Conservation (phyloP, 2,329 filamentous ascomycete genomes). For the Escovopsis sp. region DNA sequence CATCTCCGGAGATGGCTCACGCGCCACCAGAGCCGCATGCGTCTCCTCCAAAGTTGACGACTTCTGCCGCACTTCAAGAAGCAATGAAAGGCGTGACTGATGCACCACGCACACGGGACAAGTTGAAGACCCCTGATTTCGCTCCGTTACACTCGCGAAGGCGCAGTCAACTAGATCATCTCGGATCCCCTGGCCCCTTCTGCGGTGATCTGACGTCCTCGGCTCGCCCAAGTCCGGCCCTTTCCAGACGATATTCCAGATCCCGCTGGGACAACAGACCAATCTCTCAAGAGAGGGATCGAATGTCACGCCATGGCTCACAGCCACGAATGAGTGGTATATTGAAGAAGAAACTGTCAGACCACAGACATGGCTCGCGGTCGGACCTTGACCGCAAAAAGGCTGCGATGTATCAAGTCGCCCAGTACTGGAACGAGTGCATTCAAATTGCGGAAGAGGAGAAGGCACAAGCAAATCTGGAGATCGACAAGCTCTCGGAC, state of each 20-base stretch:
- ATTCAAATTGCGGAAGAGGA: constrained; percentile 18
- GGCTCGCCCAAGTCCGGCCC: constrained; percentile 9
- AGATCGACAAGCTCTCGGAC: constrained; percentile 14
- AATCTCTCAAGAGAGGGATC: background rate
- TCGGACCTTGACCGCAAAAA: constrained; percentile 13
- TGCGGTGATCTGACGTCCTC: constrained; percentile 20
- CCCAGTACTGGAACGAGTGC: constrained; percentile 20
- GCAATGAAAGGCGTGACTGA: too few species aligned
- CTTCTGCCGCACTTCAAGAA: too few species aligned
- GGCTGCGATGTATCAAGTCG: constrained; percentile 18
- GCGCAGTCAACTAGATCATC: background rate
- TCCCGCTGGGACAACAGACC: background rate
- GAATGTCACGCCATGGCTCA: constrained; percentile 8
- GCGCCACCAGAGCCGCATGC: background rate
- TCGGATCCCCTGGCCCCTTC: constrained; percentile 9
- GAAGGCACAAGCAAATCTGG: constrained; percentile 10
- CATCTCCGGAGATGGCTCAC: background rate
- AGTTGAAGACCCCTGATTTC: background rate
- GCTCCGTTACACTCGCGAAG: background rate
- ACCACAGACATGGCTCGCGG: constrained; percentile 6
- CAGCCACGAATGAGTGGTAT: constrained; percentile 19
- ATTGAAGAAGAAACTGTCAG: constrained; percentile 15
- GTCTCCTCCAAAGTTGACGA: too few species aligned
- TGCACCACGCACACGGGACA: background rate
- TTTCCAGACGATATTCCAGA: background rate